Evolutionary conservation across 805 yeast genomes (phyloP), one percentile per base, ranked within the genome.

Genomic region (Diddensiella caesifluorescens): DNA sequence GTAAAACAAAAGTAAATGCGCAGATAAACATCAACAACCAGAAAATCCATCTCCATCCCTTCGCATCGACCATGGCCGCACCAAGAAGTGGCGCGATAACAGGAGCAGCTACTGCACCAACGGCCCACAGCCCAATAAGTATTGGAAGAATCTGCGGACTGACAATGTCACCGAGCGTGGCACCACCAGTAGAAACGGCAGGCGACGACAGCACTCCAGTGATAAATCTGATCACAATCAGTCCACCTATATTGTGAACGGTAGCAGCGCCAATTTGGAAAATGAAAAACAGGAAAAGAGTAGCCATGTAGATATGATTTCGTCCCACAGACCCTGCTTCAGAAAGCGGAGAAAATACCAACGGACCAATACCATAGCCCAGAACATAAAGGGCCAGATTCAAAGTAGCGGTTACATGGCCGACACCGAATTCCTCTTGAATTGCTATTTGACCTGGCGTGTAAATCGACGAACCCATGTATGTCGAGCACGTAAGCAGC

Each of bases 341-440:
- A 3, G 77, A 71, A 7, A 75, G 49, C 1, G 82, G 83, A 1
- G 81, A 83, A 71, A 78, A 75, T 10, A 80, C 45, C 55, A 79
- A 61, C 2, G 84, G 83, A 1, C 87, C 88, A 6, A 75, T 57
- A 0, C 83, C 83, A 51, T 79, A 73, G 0, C 87, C 88, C 35
- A 79, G 56, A n/a, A 80, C 75, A 49, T 73, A 81, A 9, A 80
- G 57, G 0, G 85, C 69, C 2, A 80, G 70, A 13, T 74, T 70
- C 37, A 81, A 61, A 13, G 75, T 62, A 2, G 77, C 70, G 0
- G 68, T 73, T 12, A 70, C 73, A 30, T 61, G 44, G 2, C 75
- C 71, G 13, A 75, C 62, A 26, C 68, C 68, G 61, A 60, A 75
- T n/a, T 58, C 57, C 50, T 57, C 59, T 41, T 68, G 51, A 12